Conservation (phyloP, 2,329 filamentous ascomycete species). For the Phyllosticta capitalensis region DNA sequence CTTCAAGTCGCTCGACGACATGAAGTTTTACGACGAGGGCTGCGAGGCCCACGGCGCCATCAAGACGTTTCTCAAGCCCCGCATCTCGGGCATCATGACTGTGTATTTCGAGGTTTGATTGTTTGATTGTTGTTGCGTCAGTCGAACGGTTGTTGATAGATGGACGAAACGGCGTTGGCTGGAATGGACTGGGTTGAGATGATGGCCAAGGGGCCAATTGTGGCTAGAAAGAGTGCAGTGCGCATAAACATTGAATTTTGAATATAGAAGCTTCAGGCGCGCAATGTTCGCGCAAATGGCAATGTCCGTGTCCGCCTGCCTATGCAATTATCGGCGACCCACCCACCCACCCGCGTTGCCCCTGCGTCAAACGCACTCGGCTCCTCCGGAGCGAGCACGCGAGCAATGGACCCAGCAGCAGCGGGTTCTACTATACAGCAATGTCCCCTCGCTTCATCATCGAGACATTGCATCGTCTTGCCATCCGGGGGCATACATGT, state of each 20-base stretch:
- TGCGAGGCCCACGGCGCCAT: constrained; percentile 44
- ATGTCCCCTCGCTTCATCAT: not conserved
- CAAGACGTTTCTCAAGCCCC: constrained; percentile 26
- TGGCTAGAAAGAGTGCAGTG: too few relatives aligned
- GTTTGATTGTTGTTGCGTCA: not conserved
- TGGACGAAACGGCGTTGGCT: not conserved
- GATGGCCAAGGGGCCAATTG: too few relatives aligned
- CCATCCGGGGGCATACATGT: not conserved
- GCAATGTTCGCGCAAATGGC: too few relatives aligned
- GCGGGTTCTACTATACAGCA: not conserved
- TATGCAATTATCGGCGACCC: not conserved
- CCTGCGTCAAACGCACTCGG: not conserved
- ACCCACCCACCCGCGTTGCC: not conserved
- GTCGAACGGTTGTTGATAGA: not conserved
- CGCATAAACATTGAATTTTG: too few relatives aligned
- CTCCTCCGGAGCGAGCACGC: not conserved
- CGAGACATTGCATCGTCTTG: not conserved
- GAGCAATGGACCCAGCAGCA: not conserved
- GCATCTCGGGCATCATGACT: constrained; percentile 13
- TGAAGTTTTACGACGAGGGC: constrained; percentile 55
- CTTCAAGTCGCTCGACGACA: constrained; percentile 54
- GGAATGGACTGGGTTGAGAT: too few relatives aligned
- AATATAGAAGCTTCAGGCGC: too few relatives aligned
- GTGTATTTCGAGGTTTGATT: constrained; percentile 11
- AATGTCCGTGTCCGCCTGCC: not conserved